Conservation (phyloP, 2,329 filamentous ascomycete genomes). For the Rutstroemia sydowiana region DNA sequence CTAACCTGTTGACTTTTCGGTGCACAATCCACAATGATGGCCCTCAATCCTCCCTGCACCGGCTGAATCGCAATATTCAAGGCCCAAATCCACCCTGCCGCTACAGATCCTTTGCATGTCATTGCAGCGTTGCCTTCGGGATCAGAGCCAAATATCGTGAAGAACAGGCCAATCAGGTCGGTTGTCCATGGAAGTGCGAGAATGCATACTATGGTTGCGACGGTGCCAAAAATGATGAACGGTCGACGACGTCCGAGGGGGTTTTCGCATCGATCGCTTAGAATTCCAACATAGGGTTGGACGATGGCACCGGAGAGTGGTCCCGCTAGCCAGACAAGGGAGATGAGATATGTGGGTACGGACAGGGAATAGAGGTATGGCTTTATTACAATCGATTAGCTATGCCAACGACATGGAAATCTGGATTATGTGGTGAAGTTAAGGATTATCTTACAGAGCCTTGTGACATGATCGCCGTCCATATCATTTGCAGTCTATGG, state of each 20-base stretch:
- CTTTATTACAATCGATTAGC: neutral
- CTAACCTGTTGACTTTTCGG: conserved; percentile 26
- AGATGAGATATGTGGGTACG: conserved; percentile 43
- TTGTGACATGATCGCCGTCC: conserved; percentile 11
- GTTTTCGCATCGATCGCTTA: conserved; percentile 42
- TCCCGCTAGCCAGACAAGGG: conserved; percentile 48
- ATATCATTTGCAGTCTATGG: conserved; percentile 11
- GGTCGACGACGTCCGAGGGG: conserved; percentile 39
- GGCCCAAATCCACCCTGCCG: conserved; percentile 22
- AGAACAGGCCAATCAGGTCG: conserved; percentile 30
- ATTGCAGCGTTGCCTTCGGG: neutral
- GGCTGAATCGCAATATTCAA: conserved; percentile 30
- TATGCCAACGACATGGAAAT: neutral
- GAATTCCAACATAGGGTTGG: conserved; percentile 46
- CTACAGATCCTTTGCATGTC: conserved; percentile 6
- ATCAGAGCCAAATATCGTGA: neutral
- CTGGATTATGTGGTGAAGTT: neutral
- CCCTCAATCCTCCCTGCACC: conserved; percentile 29
- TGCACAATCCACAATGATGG: conserved; percentile 30
- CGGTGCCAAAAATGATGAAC: conserved; percentile 43
- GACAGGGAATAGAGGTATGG: conserved; percentile 37
- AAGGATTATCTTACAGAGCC: conserved; percentile 7
- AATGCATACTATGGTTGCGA: conserved; percentile 41
- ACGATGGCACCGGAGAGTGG: conserved; percentile 45
- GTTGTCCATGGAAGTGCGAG: conserved; percentile 43